Conservation (phyloP, 768 basidiomycete species). For the Paxillus rubicundulus region DNA sequence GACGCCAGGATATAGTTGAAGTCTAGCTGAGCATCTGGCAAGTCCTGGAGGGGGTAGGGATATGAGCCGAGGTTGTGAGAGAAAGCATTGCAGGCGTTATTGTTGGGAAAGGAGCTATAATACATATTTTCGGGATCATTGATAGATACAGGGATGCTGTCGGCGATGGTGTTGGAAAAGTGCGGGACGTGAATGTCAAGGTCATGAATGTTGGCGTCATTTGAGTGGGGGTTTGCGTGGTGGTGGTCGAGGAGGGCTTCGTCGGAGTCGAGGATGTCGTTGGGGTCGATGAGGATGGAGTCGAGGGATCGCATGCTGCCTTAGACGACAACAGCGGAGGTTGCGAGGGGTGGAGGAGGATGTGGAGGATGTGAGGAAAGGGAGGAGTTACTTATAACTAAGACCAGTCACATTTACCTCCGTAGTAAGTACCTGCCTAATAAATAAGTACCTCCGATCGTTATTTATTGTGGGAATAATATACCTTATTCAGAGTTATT, state of each 20-base stretch:
- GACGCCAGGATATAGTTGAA: constrained; percentile 22
- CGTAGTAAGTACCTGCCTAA: constrained; percentile 22
- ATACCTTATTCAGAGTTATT: constrained; percentile 7
- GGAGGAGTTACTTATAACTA: constrained; percentile 10
- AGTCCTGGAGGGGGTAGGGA: constrained; percentile 27
- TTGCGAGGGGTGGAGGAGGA: background rate
- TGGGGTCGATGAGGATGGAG: constrained; percentile 12
- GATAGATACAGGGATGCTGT: constrained; percentile 31
- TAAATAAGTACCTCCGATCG: constrained; percentile 22
- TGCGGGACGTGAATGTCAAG: constrained; percentile 29
- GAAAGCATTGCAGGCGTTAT: constrained; percentile 16
- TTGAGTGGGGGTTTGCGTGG: constrained; percentile 22
- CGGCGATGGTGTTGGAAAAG: constrained; percentile 18
- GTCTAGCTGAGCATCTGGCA: constrained; percentile 24
- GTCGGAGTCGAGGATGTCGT: constrained; percentile 19
- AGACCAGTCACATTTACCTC: constrained; percentile 15
- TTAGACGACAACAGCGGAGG: constrained; percentile 13
- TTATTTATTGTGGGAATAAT: constrained; percentile 24
- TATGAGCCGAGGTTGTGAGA: constrained; percentile 16
- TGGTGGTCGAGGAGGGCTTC: constrained; percentile 10
- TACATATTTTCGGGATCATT: constrained; percentile 28
- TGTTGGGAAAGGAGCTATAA: constrained; percentile 32
- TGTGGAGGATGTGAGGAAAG: constrained; percentile 7
- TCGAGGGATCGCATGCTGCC: constrained; percentile 7
- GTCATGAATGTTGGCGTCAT: constrained; percentile 32